Base-by-base conservation (phyloP, 225 moss, liverwort and hornwort species). In the Ulota crispa region DNA sequence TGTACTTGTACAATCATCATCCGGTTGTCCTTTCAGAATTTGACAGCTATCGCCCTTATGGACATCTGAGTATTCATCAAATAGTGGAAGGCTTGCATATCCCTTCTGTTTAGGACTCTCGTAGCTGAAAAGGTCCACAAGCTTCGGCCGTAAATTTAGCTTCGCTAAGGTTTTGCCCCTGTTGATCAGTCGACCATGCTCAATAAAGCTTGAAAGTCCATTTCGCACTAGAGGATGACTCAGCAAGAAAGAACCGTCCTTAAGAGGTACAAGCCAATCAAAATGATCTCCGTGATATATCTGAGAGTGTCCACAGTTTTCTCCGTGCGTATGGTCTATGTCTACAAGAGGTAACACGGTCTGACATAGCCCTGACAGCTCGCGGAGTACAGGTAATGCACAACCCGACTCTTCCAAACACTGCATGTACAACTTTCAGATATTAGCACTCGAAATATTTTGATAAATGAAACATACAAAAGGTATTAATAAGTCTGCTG, bases 391-490 rank as follows among this genome's bases (percentile, higher is more conserved):
- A 53, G 92, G 94, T 42, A 99, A 64, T 76, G 89, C 86, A 78
- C 95, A 99, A 24, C 93, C 93, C 77, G 92, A 90, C 78, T 94
- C 93, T 78, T 94, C 95, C 90, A 95, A 82, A 78, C 94, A 96
- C 95, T 96, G 91, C 81, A 88, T 6, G 31, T 36, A 45, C 80
- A 74, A 75, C 61, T n/a, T 63, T 64, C 77, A 83, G 39, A 43
- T 36, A 52, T 89, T 26, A 86, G 70, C 52, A 77, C 52, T 34
- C 28, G 1, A 64, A 28, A 39, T 3, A 59, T 42, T 69, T 54
- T 15, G 5, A 62, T 67, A 5, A 53, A 68, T 1, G 74, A 78
- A 1, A 53, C 68, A 21, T 62, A 78, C 41, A 68, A 62, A 26
- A 82, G 10, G 37, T 32, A 21, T 4, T 15, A 30, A 52, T 4